Conservation (phyloP, 257 asterid species). For the Nicotiana knightiana region DNA sequence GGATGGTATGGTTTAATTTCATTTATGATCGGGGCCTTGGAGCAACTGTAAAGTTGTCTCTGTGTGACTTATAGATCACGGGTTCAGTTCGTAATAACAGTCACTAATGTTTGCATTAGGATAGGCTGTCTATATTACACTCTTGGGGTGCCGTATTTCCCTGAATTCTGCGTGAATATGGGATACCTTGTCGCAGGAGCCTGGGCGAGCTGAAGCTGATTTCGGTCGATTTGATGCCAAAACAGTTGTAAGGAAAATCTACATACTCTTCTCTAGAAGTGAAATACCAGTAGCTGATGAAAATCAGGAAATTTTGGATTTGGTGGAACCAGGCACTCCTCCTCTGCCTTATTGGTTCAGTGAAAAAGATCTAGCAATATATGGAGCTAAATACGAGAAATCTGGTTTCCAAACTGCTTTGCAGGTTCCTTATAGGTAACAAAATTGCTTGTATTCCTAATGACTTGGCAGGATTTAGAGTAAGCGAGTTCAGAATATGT, state of each 20-base stretch:
- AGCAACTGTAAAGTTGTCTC: too few relatives aligned
- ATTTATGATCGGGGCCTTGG: neutral
- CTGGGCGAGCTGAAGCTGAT: slow-evolving; percentile 88
- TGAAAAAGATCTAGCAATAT: slow-evolving; percentile 52
- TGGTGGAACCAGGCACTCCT: slow-evolving; percentile 55
- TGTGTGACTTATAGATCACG: too few relatives aligned
- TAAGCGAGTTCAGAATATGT: too few relatives aligned
- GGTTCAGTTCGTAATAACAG: too few relatives aligned
- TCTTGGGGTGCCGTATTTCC: too few relatives aligned
- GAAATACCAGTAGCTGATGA: slow-evolving; percentile 60
- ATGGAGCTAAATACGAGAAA: slow-evolving; percentile 55
- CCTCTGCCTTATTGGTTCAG: slow-evolving; percentile 71
- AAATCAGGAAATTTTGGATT: slow-evolving; percentile 70
- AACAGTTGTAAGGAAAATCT: slow-evolving; percentile 63
- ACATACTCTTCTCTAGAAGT: slow-evolving; percentile 54
- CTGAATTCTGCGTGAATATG: too few relatives aligned
- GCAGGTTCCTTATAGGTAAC: slow-evolving; percentile 69
- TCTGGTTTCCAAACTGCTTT: slow-evolving; percentile 64
- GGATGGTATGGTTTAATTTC: slow-evolving; percentile 35
- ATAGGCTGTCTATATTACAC: too few relatives aligned
- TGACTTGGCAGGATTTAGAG: too few relatives aligned
- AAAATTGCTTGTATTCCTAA: neutral
- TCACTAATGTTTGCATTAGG: too few relatives aligned
- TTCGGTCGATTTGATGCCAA: slow-evolving; percentile 64
- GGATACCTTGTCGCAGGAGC: slow-evolving; percentile 27